Evolutionary conservation across 2,329 filamentous ascomycete species (phyloP).

Genomic region (Leptographium wingfieldii): DNA sequence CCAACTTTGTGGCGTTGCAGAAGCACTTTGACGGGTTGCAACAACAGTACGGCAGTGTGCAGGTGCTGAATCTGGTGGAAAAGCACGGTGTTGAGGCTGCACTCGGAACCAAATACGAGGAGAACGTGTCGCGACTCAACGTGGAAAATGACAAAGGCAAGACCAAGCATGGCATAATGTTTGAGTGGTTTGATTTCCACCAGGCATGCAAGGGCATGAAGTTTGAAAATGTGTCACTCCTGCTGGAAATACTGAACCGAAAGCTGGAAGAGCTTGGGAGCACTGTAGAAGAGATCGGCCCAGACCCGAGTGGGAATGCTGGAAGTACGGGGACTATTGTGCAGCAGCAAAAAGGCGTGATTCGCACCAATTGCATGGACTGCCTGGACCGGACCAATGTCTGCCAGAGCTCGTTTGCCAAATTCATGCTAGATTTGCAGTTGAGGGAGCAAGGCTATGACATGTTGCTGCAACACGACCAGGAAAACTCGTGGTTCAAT

Average conservation of each 20-base stretch:
- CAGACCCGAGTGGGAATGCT: background rate
- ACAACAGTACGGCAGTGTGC: slow-evolving; percentile 60
- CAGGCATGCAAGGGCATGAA: slow-evolving; percentile 88
- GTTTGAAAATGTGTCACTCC: slow-evolving; percentile 81
- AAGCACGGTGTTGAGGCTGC: slow-evolving; percentile 72
- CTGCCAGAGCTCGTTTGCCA: slow-evolving; percentile 81
- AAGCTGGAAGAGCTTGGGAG: slow-evolving; percentile 62
- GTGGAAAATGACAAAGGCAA: slow-evolving; percentile 28
- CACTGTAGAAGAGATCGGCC: slow-evolving; percentile 38
- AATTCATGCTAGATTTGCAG: slow-evolving; percentile 69
- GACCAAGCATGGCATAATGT: slow-evolving; percentile 36
- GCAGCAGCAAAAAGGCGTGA: slow-evolving; percentile 53
- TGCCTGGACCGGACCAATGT: slow-evolving; percentile 95
- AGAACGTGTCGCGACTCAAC: slow-evolving; percentile 54
- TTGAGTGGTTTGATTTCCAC: slow-evolving; percentile 98
- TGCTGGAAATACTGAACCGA: slow-evolving; percentile 57
- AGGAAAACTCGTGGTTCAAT: slow-evolving; percentile 86
- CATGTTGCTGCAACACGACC: slow-evolving; percentile 62
- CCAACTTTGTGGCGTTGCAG: slow-evolving; percentile 66
- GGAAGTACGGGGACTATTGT: slow-evolving; percentile 17
- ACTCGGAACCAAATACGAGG: slow-evolving; percentile 67
- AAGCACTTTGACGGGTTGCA: slow-evolving; percentile 64
- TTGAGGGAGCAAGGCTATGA: slow-evolving; percentile 64
- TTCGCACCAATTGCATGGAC: slow-evolving; percentile 98
- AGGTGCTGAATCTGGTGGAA: slow-evolving; percentile 76